A percentile compares a stretch with the other conserved stretches of the same genome.
phyloP scores from a whole-genome alignment of 2,329 filamentous ascomycete genomes.

The Aureobasidium namibiae region DNA sequence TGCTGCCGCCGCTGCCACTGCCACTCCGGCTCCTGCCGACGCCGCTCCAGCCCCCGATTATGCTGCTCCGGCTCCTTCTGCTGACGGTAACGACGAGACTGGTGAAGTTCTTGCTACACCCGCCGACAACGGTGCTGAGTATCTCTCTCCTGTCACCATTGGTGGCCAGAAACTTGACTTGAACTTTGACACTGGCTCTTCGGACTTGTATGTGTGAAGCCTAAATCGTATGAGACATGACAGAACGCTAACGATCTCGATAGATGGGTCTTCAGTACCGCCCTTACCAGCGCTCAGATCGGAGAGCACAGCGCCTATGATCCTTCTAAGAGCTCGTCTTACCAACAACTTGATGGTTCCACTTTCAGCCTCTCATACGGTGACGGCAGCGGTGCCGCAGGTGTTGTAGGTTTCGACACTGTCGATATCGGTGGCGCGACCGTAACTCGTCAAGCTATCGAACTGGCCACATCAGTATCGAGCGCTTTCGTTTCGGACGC shows the following conservation, averaged over 20 bases:
- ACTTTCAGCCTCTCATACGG: slow-evolving; percentile 61
- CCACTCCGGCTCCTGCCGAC: background rate
- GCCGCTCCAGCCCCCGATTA: background rate
- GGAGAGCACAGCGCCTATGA: slow-evolving; percentile 50
- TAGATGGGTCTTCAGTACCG: slow-evolving; percentile 62
- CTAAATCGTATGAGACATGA: background rate
- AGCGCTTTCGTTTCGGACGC: slow-evolving; percentile 50
- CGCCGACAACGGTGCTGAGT: slow-evolving; percentile 58
- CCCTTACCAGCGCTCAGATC: slow-evolving; percentile 39
- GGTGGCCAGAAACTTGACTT: slow-evolving; percentile 61
- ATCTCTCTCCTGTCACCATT: slow-evolving; percentile 60
- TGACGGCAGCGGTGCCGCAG: slow-evolving; percentile 55
- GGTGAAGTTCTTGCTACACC: slow-evolving; percentile 58
- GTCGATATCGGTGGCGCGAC: slow-evolving; percentile 60
- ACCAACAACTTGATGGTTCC: slow-evolving; percentile 39
- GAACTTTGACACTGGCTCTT: slow-evolving; percentile 69
- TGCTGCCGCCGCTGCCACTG: background rate
- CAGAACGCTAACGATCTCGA: background rate
- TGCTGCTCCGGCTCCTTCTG: background rate
- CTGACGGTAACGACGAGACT: slow-evolving; percentile 17
- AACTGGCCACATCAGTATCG: slow-evolving; percentile 54
- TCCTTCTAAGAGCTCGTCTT: slow-evolving; percentile 44
- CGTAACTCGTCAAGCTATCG: slow-evolving; percentile 56
- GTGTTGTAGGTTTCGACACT: slow-evolving; percentile 58
- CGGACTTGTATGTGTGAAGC: slow-evolving; percentile 51